A percentile compares a stretch with the other conserved stretches of the same genome.
These are phyloP conservation scores for Vitis hybrid DNA, from an alignment of 177 flowering plant genomes.

Conservation along the genomic window DNA sequence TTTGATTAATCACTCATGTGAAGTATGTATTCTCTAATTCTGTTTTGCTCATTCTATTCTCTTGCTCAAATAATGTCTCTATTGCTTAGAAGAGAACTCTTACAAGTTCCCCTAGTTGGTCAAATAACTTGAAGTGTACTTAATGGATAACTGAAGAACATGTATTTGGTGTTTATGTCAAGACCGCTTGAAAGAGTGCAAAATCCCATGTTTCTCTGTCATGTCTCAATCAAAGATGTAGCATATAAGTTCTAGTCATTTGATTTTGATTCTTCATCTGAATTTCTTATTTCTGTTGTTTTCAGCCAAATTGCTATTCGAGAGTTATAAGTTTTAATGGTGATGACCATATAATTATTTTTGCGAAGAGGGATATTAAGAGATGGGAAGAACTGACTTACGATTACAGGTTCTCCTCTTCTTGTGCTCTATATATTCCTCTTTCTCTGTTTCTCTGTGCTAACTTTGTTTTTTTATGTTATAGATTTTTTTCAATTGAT, in stretches of 20 bases:
- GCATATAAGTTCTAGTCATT: not conserved
- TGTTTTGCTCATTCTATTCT: conserved; percentile 17
- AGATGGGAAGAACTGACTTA: conserved; percentile 96
- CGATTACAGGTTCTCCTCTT: conserved; percentile 81
- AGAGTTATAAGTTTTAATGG: conserved; percentile 82
- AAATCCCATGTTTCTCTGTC: not conserved
- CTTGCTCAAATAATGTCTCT: not conserved
- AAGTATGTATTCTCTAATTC: conserved; percentile 42
- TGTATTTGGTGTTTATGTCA: not conserved
- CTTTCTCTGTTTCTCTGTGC: conserved; percentile 9
- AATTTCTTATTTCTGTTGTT: not conserved
- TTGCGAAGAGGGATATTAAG: conserved; percentile 91
- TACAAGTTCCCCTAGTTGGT: not conserved
- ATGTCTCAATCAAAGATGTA: not conserved
- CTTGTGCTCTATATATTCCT: conserved; percentile 1
- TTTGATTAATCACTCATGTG: conserved; percentile 95
- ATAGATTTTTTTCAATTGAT: conserved; percentile 83
- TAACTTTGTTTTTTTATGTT: conserved; percentile 13
- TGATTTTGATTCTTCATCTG: conserved; percentile 1
- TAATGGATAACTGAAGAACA: not conserved
- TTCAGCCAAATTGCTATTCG: conserved; percentile 99
- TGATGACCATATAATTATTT: conserved; percentile 89
- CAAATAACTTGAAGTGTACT: not conserved
- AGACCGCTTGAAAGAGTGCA: not conserved
- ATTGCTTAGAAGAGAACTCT: not conserved